Conservation (phyloP, 2,329 filamentous ascomycete genomes). For the Metarhizium guizhouense region DNA sequence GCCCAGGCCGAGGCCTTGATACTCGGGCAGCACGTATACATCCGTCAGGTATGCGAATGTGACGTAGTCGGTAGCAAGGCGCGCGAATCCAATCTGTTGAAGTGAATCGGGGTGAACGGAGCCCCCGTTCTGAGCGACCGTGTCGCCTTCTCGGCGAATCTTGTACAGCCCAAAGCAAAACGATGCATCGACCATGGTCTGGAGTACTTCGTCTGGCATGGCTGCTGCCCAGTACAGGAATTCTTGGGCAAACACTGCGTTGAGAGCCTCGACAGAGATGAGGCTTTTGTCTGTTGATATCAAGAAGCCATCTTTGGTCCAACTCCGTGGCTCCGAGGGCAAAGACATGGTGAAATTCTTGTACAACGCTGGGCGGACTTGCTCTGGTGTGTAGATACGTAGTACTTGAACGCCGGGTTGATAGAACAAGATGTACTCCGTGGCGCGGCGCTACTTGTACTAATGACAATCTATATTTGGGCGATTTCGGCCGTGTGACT, state of each 20-base stretch:
- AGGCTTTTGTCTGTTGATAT: constrained; percentile 45
- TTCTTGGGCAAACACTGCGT: constrained; percentile 37
- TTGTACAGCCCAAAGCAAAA: constrained; percentile 48
- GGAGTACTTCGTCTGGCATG: constrained; percentile 32
- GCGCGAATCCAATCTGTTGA: constrained; percentile 21
- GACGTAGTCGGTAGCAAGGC: constrained; percentile 54
- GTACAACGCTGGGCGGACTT: neutral
- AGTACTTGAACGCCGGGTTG: neutral
- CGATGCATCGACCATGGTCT: constrained; percentile 40
- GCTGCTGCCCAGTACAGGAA: constrained; percentile 47
- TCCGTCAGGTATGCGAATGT: constrained; percentile 57
- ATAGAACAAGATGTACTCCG: neutral
- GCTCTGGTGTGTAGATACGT: neutral
- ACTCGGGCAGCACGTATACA: constrained; percentile 47
- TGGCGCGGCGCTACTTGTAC: neutral
- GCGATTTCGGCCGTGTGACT: neutral
- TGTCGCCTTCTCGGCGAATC: neutral
- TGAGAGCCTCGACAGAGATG: constrained; percentile 39
- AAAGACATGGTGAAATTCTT: neutral
- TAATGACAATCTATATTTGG: no score
- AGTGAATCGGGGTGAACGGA: no score
- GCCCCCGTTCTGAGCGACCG: neutral
- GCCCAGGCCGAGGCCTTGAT: constrained; percentile 49
- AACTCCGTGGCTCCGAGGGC: constrained; percentile 11
- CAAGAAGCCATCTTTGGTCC: constrained; percentile 38